Evolutionary conservation across 2,329 filamentous ascomycete genomes (phyloP), one percentile per base, ranked within the genome.

Genomic region (Thelonectria blattea): DNA sequence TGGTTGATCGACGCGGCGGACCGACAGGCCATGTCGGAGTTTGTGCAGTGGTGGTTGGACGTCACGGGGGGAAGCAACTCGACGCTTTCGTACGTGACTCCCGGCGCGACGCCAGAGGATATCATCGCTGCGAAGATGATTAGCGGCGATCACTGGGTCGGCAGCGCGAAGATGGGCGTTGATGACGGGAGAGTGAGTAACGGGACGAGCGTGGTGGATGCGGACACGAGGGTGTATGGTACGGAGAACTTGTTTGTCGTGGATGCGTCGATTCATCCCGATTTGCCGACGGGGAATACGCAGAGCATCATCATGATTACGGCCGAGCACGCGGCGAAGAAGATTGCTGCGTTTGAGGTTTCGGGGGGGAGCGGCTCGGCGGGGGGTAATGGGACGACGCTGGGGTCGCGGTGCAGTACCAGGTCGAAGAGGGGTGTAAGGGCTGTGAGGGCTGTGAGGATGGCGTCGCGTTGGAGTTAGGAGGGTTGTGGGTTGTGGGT

Each of bases 231-330:
- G 70, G 83, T 87, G 4, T 87, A 84, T 64, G 85, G 85, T 46
- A 87, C 83, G 0, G 82, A 86, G 61, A 87, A 87, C 72, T 74
- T 87, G 48, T 87, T 86, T 67, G 82, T 88, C 12, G 83, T 88
- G 3, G 86, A 88, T 62, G 85, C 83, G 0, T 82, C 81, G 20
- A 85, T 89, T 63, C 86, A 88, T 74, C 86, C 87, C 0, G 86
- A 72, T 45, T 17, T 71, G 37, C 68, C 69, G 2, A 71, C 69
- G 0, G 69, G 68, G 5, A 71, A 71, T 63, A 71, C 69, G 1
- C 68, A 71, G 60, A 61, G 68, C 3, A 71, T 71, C 45, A 71
- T 71, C 49, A 71, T 71, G 68, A 64, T 71, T 7, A 67, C 65
- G 2, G 68, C 68, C 1, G 68, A 71, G 58, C 68, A 71, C 37